These are phyloP conservation scores for Trichomonas vaginalis DNA, from an alignment of 208 protist genomes.

Conservation along the genomic window DNA sequence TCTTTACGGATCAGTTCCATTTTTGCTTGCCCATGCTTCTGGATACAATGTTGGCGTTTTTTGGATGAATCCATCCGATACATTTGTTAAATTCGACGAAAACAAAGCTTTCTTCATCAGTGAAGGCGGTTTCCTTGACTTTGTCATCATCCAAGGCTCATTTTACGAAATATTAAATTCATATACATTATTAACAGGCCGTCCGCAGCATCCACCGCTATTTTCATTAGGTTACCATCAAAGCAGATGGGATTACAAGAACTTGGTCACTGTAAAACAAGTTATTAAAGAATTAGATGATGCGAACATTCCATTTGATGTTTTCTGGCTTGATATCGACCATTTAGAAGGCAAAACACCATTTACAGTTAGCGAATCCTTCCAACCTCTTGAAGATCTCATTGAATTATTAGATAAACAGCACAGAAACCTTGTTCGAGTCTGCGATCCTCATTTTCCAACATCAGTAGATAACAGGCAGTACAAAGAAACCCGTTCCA, in stretches of 20 bases:
- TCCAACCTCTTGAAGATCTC: neutral
- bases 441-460: neutral
- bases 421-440: neutral
- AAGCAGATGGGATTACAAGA: constrained; percentile 81
- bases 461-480: neutral
- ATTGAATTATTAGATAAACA: neutral
- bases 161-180: constrained; percentile 60
- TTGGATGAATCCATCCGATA: neutral
- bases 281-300: constrained; percentile 26
- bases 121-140: constrained; percentile 72
- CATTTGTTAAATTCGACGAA: neutral
- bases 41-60: constrained; percentile 11
- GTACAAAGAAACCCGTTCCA: neutral
- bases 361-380: neutral
- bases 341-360: constrained; percentile 87
- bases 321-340: constrained; percentile 97
- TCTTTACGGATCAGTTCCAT: constrained; percentile 83
- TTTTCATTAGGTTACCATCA: constrained; percentile 92
- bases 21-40: constrained; percentile 61
- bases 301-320: constrained; percentile 51
- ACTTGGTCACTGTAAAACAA: constrained; percentile 57
- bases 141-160: constrained; percentile 77
- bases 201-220: constrained; percentile 67
- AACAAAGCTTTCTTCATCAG: constrained; percentile 59
- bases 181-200: constrained; percentile 70